Evolutionary conservation across 345 rosid genomes (phyloP), one percentile per base, ranked within the genome.

Genomic region (Chamaenerion angustifolium): DNA sequence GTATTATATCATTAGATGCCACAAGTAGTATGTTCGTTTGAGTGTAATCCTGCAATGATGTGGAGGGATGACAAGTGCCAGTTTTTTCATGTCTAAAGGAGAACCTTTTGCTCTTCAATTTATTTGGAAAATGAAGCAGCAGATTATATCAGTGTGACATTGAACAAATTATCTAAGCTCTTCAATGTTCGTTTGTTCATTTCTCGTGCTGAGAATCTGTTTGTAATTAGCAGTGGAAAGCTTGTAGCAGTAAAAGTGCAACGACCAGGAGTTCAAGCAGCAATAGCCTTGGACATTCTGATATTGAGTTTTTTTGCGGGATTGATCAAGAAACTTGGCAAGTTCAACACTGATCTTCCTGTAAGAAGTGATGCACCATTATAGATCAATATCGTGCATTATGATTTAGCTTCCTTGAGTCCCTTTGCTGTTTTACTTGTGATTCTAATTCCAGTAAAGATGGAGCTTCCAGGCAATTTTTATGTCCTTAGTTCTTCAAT

Each of bases 161-260:
- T 21, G 15, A 42, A 19, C 13, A 11, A 35, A 18, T 54, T 11
- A n/a, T 7, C 3, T 42, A 18, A 19, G 51, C 52, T 45, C n/a
- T n/a, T n/a, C n/a, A n/a, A n/a, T n/a, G n/a, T n/a, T n/a, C n/a
- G n/a, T n/a, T n/a, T n/a, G n/a, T n/a, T n/a, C n/a, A n/a, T n/a
- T n/a, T n/a, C n/a, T n/a, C n/a, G n/a, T n/a, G n/a, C n/a, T n/a
- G n/a, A n/a, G n/a, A n/a, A n/a, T n/a, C n/a, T n/a, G n/a, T n/a
- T n/a, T n/a, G n/a, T n/a, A n/a, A n/a, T n/a, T n/a, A n/a, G 52
- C 42, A 72, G 48, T 57, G 81, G 82, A 46, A 54, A 64, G 51
- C 65, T 83, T 71, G 94, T 90, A 60, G 94, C 98, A 55, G 81
- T 90, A 56, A 90, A 90, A 68, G 98, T 90, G 48, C 95, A 90